phyloP scores from a whole-genome alignment of 2,329 filamentous ascomycete species.

The Corniculantispora saksenae region DNA sequence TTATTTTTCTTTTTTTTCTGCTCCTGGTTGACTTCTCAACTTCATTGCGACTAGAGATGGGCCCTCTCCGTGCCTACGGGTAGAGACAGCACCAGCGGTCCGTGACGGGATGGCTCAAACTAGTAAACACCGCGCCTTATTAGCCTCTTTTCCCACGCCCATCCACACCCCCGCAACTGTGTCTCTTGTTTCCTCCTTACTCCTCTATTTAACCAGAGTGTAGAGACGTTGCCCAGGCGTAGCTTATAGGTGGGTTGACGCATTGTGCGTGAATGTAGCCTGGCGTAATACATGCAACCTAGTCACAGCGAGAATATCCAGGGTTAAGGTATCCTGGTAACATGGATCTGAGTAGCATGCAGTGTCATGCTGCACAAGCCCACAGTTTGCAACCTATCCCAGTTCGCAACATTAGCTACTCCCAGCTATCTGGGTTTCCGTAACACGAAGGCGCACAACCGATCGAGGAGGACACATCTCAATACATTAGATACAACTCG shows the following conservation, averaged over 20 bases:
- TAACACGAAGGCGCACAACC: conserved; percentile 4
- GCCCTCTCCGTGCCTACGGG: background rate
- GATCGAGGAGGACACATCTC: conserved; percentile 11
- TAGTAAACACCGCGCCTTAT: background rate
- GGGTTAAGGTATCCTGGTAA: conserved; percentile 1
- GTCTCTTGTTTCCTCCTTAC: background rate
- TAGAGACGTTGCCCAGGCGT: background rate
- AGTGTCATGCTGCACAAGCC: background rate
- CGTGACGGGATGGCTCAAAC: background rate
- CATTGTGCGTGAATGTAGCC: background rate
- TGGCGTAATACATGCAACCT: conserved; percentile 4
- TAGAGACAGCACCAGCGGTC: background rate
- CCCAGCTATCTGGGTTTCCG: conserved; percentile 5
- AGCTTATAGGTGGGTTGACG: background rate
- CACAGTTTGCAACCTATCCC: background rate
- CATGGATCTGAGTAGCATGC: conserved; percentile 5
- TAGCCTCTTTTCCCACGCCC: background rate
- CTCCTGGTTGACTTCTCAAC: background rate
- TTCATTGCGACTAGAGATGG: background rate
- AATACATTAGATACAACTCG: background rate
- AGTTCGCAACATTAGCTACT: conserved; percentile 5
- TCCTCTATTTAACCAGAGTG: background rate
- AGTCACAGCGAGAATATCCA: background rate
- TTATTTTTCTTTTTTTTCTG: background rate
- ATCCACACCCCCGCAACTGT: background rate